Evolutionary conservation across 2,329 filamentous ascomycete species (phyloP), one percentile per base, ranked within the genome.

Genomic region (Zymoseptoria passerinii): DNA sequence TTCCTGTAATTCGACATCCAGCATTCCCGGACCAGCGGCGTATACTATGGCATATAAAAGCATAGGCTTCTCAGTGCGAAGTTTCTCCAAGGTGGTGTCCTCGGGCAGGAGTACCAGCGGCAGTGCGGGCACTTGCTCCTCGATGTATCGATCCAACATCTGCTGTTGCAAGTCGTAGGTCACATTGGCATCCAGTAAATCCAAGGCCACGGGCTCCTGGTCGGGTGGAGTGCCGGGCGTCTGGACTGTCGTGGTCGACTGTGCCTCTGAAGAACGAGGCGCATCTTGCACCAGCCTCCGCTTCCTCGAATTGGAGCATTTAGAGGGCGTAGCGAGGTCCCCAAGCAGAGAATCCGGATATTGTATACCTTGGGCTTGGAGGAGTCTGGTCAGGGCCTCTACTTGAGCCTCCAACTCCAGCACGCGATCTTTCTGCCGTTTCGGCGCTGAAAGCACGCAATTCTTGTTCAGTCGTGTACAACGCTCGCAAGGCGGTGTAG

Each of bases 11-110:
- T 80, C 75, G 20, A 79, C 75, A 4, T 77, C 71, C 6, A 83
- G 76, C 3, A 76, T 72, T 1, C 78, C 79, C 48, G 73, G 71
- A 3, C 80, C 78, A 0, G 80, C 78, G 13, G 78, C 75, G 28
- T 78, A 77, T 19, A 85, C 64, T n/a, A 86, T 78, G 0, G 81
- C 76, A 16, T 84, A 74, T 58, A 85, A 82, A 0, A 86, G 72
- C 5, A 81, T 69, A 0, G 83, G 82, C 66, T 58, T 52, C 10
- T 62, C 53, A 1, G 27, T 27, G 35, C 65, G 62, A 29, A 70
- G 49, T 4, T 44, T 20, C 8, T 52, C 56, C 10, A 64, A 59
- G 16, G 59, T 51, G 6, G 28, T 53, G 20, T 63, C 62, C 1
- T 28, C 54, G 20, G 55, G 40, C 1, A 65, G 48, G 2, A 62